A percentile compares a stretch with the other conserved stretches of the same genome.
Evolutionary conservation across 352 stramenopile species (phyloP).

Genomic region (Pythium scleroteichum): DNA sequence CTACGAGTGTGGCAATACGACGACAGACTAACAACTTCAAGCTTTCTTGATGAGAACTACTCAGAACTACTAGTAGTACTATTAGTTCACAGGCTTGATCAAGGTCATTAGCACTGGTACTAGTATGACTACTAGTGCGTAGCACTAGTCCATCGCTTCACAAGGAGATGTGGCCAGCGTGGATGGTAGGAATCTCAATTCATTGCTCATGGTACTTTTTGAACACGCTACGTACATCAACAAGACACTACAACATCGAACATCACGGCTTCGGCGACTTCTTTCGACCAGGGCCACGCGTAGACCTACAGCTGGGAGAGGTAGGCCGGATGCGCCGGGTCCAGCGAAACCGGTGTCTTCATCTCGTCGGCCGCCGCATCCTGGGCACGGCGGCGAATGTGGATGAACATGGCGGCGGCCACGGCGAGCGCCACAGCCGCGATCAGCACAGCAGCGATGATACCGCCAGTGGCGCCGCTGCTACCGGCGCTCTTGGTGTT

Average conservation of each 20-base stretch:
- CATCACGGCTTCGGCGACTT: background rate
- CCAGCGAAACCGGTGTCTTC: slow-evolving; percentile 13
- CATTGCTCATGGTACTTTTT: too few species aligned
- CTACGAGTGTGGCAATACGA: too few species aligned
- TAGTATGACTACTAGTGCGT: too few species aligned
- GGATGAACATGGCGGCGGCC: slow-evolving; percentile 5
- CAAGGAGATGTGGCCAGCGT: too few species aligned
- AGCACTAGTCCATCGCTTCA: too few species aligned
- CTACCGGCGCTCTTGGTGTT: slow-evolving; percentile 12
- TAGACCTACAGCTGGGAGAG: slow-evolving; percentile 16
- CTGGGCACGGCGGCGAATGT: slow-evolving; percentile 11
- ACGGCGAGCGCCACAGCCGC: slow-evolving; percentile 8
- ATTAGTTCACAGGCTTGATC: too few species aligned
- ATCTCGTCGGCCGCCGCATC: slow-evolving; percentile 12
- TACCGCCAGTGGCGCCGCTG: slow-evolving; percentile 3
- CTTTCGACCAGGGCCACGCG: background rate
- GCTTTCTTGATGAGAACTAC: too few species aligned
- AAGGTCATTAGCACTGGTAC: too few species aligned
- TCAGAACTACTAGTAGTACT: too few species aligned
- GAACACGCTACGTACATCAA: background rate
- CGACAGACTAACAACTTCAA: too few species aligned
- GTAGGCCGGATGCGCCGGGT: slow-evolving; percentile 14
- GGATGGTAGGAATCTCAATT: too few species aligned
- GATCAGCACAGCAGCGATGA: slow-evolving; percentile 13
- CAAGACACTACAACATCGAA: background rate